Evolutionary conservation across 768 basidiomycete genomes (phyloP), one percentile per base, ranked within the genome.

Genomic region (Boletus pseudo-olivaceus): DNA sequence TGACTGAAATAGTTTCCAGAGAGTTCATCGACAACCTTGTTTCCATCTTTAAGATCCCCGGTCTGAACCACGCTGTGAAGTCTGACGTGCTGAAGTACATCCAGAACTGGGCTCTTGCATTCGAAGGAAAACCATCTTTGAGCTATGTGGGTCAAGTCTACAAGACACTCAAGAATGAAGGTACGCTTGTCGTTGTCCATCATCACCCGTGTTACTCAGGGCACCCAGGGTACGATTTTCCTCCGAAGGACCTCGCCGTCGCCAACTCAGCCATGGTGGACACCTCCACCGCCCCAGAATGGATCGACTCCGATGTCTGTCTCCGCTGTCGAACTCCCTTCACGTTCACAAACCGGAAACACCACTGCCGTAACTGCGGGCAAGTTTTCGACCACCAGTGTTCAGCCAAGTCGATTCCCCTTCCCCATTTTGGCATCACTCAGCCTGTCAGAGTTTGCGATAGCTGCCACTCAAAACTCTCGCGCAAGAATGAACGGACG

Each of bases 331-430:
- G 97, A 17, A 86, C 89, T 0, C 69, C 91, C 0, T 99, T 99
- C 71, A 83, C 86, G 0, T 94, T 98, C 68, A 97, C 94, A 30
- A 98, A 98, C 67, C 82, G 97, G 47, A 98, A 98, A 68, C 97
- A 99, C 64, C 97, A 99, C 65, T 99, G 97, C 68, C 84, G 97
- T 14, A 98, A 98, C 69, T 99, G 97, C 72, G 97, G 97, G 8
- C 87, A 88, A 67, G 93, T 98, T 14, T 98, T 97, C 66, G 96
- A 98, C 72, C 93, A 95, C 51, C 79, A 83, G 39, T 99, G 97
- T 69, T 95, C 93, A 0, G 86, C 89, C 33, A 90, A 93, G 71
- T 75, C 79, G 3, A 82, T 92, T 71, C 76, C 92, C 0, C 78
- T 98, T 23, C 96, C 97, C 5, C 90, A 94, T 67, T 96, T 92